Evolutionary conservation across 495 filamentous ascomycete genomes (phyloP).

Genomic region (Penicillium argentinense): DNA sequence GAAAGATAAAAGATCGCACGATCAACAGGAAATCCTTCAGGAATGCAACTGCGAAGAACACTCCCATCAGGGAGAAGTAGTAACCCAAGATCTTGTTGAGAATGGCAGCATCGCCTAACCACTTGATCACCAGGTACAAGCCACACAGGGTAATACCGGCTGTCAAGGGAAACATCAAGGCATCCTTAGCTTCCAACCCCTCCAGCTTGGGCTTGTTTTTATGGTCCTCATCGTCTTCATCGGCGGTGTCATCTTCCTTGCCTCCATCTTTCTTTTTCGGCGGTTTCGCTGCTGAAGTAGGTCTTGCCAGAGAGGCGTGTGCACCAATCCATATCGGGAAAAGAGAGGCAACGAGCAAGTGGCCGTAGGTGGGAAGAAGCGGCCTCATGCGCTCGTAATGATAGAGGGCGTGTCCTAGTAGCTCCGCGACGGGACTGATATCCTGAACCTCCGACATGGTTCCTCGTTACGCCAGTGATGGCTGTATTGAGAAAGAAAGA

Average conservation of each 20-base stretch:
- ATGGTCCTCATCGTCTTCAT: conserved; percentile 52
- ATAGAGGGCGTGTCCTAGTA: conserved; percentile 48
- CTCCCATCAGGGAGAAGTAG: conserved; percentile 80
- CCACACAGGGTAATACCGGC: conserved; percentile 71
- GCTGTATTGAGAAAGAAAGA: background rate
- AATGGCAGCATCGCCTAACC: conserved; percentile 75
- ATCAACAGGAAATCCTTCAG: conserved; percentile 67
- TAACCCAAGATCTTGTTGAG: conserved; percentile 81
- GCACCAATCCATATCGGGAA: conserved; percentile 73
- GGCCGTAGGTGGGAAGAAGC: conserved; percentile 63
- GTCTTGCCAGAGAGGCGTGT: conserved; percentile 70
- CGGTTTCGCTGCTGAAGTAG: conserved; percentile 72
- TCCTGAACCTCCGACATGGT: conserved; percentile 34
- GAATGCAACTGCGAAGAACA: conserved; percentile 70
- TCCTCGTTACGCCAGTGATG: background rate
- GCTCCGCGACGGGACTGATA: conserved; percentile 45
- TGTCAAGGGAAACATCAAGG: conserved; percentile 80
- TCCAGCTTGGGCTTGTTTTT: conserved; percentile 58
- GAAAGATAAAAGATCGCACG: conserved; percentile 69
- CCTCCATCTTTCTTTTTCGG: conserved; percentile 47
- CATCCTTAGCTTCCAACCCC: conserved; percentile 76
- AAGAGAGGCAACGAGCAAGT: conserved; percentile 65
- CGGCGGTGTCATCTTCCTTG: conserved; percentile 56
- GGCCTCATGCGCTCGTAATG: conserved; percentile 52
- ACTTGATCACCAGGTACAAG: conserved; percentile 88